Evolutionary conservation across 2,329 filamentous ascomycete genomes (phyloP).

Genomic region (Ophiosphaerella korrae): DNA sequence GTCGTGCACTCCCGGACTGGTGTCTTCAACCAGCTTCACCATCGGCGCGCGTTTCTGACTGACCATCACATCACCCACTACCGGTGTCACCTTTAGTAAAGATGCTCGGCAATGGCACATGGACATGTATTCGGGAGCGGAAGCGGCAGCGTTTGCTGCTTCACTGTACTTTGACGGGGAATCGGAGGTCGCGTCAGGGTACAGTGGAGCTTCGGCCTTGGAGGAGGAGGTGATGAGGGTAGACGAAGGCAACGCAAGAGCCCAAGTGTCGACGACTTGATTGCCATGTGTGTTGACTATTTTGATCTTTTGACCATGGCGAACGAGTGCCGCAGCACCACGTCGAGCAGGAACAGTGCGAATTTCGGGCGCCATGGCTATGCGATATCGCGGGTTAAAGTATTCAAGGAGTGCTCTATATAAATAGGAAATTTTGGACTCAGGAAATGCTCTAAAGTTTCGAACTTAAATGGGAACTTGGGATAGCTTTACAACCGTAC

Average conservation of each 20-base stretch:
- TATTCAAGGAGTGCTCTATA: too few relatives aligned
- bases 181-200: constrained; percentile 30
- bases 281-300: constrained; percentile 56
- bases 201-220: constrained; percentile 34
- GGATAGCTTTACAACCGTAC: constrained; percentile 3
- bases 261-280: constrained; percentile 59
- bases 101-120: constrained; percentile 45
- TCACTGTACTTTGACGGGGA: constrained; percentile 28
- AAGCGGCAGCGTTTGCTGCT: constrained; percentile 33
- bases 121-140: constrained; percentile 41
- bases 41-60: constrained; percentile 42
- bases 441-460: not conserved
- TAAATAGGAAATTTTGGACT: not conserved
- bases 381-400: not conserved
- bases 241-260: constrained; percentile 46
- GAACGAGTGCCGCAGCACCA: constrained; percentile 49
- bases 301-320: constrained; percentile 49
- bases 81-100: constrained; percentile 33
- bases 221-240: constrained; percentile 22
- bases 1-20: constrained; percentile 41
- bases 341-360: constrained; percentile 52
- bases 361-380: constrained; percentile 16
- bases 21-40: constrained; percentile 42
- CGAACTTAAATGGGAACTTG: not conserved
- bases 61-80: constrained; percentile 36